Conservation (phyloP, 768 basidiomycete genomes). For the Mycena rosella region DNA sequence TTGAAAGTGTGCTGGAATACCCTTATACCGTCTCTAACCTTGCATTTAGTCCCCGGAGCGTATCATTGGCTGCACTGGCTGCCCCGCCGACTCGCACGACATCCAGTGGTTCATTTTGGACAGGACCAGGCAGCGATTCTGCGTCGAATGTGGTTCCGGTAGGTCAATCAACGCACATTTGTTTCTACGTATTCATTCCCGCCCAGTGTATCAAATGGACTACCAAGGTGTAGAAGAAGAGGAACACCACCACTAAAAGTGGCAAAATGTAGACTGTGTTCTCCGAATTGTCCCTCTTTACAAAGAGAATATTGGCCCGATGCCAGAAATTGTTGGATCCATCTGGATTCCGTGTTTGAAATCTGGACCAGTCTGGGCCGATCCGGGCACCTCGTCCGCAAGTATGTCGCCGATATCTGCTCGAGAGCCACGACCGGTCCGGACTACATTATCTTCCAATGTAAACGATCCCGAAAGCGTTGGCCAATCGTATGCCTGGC, state of each 20-base stretch:
- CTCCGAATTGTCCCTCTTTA: conserved; percentile 22
- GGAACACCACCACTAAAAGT: conserved; percentile 61
- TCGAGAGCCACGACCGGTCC: no score
- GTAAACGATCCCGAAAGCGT: no score
- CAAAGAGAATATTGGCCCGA: conserved; percentile 21
- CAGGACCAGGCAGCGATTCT: conserved; percentile 79
- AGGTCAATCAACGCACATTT: conserved; percentile 41
- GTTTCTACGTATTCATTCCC: background rate
- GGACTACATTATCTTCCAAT: no score
- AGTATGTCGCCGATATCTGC: no score
- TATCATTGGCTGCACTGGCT: conserved; percentile 94
- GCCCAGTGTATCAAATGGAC: conserved; percentile 29
- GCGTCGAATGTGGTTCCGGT: conserved; percentile 96
- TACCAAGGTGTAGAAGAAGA: conserved; percentile 54
- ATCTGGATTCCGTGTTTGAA: background rate
- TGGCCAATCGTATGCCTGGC: no score
- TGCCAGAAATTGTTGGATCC: conserved; percentile 16
- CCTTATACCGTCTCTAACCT: conserved; percentile 5
- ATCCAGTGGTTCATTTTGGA: conserved; percentile 84
- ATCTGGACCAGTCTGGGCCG: conserved; percentile 13
- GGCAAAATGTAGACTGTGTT: conserved; percentile 30
- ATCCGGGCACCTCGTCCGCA: no score
- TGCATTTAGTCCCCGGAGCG: conserved; percentile 78
- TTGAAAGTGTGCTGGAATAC: background rate
- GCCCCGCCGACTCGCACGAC: conserved; percentile 96